Evolutionary conservation across 2,329 filamentous ascomycete genomes (phyloP), one percentile per base, ranked within the genome.

Genomic region (Penicillium sp.): DNA sequence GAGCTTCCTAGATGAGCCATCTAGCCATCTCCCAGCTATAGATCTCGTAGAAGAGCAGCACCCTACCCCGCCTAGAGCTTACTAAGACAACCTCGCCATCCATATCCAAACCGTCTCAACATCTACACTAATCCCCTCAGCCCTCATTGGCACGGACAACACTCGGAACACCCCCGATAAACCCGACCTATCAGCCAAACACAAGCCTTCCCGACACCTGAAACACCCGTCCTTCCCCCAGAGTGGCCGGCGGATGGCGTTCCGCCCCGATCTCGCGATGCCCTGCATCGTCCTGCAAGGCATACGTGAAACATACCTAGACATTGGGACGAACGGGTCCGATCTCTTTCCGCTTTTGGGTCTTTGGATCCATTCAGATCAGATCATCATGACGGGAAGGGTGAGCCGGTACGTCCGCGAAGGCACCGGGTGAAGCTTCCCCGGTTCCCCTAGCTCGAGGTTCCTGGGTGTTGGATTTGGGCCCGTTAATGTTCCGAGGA

Each of bases 221-320:
- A 54, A 54, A 69, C 68, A 69, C 67, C 59, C 37, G 35, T 22
- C 19, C 13, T 33, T 53, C 35, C 35, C 42, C 37, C 40, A 45
- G 40, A 53, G 56, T 12, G 60, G 42, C 19, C 45, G 56, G 24
- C 53, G 38, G 59, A 63, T 53, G 56, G 49, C 22, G 40, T 22
- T 37, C 53, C 37, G 24, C 15, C 38, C 38, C 38, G 51, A 55
- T 44, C 38, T 55, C 12, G 38, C 53, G 30, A 60, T 60, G 40
- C 22, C 30, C 64, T 68, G 64, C 66, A 65, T 55, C 24, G 1
- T 26, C 22, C 53, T 42, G 68, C 67, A 70, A 70, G 68, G 68
- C 67, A 68, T 66, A 45, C 38, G 56, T 70, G 67, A 70, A 66
- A 70, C 68, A 64, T 64, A 62, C 63, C 63, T 70, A 17, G n/a